Evolutionary conservation across 2,329 filamentous ascomycete genomes (phyloP), one percentile per base, ranked within the genome.

Genomic region (Drechslerella dactyloides): DNA sequence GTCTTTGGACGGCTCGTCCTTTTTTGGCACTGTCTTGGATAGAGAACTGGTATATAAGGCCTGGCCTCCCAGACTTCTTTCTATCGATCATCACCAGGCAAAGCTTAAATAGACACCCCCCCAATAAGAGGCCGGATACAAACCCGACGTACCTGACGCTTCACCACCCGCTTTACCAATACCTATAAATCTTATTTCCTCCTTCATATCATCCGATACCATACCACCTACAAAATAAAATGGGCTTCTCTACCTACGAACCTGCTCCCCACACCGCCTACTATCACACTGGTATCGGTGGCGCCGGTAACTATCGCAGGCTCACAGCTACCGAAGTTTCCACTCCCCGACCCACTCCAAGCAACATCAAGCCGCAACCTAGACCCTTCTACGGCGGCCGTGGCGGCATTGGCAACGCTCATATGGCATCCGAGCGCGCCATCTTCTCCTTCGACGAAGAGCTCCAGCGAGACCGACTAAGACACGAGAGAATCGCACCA

Each of bases 391-490:
- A 86, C 81, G 84, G 84, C 10, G 87, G 87, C 76, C 86, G 87
- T 66, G 87, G 87, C 75, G 87, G 87, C 66, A 87, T 86, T 1
- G 87, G 87, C 77, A 90, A 89, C 81, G 83, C 86, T 74, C 83
- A 83, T 79, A 77, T 81, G 50, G 79, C 82, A 59, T 78, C 80
- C 61, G 81, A 85, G 78, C 83, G 85, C 54, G 82, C 84, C 76
- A 83, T 85, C 75, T 84, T 89, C 79, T 84, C 83, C 69, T 90
- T 90, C 80, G 86, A 89, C 78, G 87, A 89, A 81, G 86, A 89
- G 78, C 84, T 86, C 76, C 80, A 82, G 75, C 82, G 83, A 74
- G 83, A 85, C 76, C 82, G 83, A 76, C 81, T 83, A 66, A 81
- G 85, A 61, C 82, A 83, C 77, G 81, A 82, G 74, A 80, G 83